Conservation (phyloP, 2,329 filamentous ascomycete species). For the Nemania serpens region DNA sequence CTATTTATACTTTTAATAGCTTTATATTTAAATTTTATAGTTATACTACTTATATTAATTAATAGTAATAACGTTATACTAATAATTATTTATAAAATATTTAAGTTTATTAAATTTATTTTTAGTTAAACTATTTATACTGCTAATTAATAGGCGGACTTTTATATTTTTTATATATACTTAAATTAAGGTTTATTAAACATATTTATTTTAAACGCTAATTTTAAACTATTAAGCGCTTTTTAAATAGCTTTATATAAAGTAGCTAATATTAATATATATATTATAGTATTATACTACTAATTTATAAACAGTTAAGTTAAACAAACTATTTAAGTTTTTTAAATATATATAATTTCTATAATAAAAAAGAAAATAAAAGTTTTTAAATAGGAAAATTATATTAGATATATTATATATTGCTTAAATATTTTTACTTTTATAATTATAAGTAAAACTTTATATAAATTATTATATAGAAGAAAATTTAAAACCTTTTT, state of each 20-base stretch:
- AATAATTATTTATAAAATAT: not conserved
- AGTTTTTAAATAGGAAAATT: not conserved
- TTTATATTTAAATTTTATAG: not conserved
- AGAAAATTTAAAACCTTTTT: not conserved
- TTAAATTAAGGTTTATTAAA: not conserved
- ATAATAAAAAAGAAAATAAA: not conserved
- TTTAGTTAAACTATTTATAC: not conserved
- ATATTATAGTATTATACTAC: not conserved
- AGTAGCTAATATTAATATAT: not conserved
- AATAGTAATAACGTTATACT: not conserved
- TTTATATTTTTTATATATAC: not conserved
- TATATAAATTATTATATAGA: not conserved
- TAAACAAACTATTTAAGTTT: not conserved
- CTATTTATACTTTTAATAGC: not conserved
- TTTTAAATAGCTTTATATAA: not conserved
- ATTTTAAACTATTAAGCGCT: not conserved
- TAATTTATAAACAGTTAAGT: not conserved
- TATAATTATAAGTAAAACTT: not conserved
- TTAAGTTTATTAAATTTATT: constrained; percentile 1
- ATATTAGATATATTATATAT: not conserved
- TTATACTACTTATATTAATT: not conserved
- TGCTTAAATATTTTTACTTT: not conserved
- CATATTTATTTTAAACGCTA: not conserved
- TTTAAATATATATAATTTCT: not conserved
- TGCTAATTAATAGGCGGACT: not conserved